A percentile compares a stretch with the other conserved stretches of the same genome.
Conservation (phyloP, 2,329 filamentous ascomycete species). For the Pseudocercospora fuligena region DNA sequence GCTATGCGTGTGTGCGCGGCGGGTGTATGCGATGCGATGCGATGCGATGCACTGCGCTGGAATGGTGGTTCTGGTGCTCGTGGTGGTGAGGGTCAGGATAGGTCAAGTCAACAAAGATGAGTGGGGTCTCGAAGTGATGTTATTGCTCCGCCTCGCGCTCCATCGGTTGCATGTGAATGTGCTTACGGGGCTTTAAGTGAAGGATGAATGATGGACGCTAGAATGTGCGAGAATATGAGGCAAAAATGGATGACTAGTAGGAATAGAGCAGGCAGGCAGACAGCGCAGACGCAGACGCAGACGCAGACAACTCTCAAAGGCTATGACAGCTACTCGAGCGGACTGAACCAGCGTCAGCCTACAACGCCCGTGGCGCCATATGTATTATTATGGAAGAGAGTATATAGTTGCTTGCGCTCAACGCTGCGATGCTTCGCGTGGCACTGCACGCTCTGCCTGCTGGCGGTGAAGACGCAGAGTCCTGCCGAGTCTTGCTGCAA, state of each 20-base stretch:
- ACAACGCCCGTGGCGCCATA: constrained; percentile 5
- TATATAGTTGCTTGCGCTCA: background rate
- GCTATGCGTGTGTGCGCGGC: background rate
- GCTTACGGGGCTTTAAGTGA: background rate
- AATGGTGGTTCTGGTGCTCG: background rate
- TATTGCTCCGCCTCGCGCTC: background rate
- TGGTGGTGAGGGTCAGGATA: background rate
- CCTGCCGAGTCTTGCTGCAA: too few relatives aligned
- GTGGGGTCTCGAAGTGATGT: background rate
- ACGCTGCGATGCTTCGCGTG: background rate
- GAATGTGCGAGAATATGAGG: constrained; percentile 1
- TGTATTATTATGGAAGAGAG: background rate
- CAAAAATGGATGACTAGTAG: background rate
- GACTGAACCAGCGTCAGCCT: constrained; percentile 3
- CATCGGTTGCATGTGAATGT: background rate
- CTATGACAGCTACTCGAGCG: constrained; percentile 1
- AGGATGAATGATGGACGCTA: background rate
- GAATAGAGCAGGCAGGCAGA: too few relatives aligned
- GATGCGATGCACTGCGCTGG: constrained; percentile 1
- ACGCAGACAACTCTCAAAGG: background rate
- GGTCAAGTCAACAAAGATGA: background rate
- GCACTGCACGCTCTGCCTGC: constrained; percentile 11
- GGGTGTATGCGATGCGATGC: constrained; percentile 3
- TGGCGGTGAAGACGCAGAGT: constrained; percentile 6
- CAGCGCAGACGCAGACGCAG: background rate